Evolutionary conservation across 208 protist genomes (phyloP), one percentile per base, ranked within the genome.

Genomic region (Leishmania martiniquensis): DNA sequence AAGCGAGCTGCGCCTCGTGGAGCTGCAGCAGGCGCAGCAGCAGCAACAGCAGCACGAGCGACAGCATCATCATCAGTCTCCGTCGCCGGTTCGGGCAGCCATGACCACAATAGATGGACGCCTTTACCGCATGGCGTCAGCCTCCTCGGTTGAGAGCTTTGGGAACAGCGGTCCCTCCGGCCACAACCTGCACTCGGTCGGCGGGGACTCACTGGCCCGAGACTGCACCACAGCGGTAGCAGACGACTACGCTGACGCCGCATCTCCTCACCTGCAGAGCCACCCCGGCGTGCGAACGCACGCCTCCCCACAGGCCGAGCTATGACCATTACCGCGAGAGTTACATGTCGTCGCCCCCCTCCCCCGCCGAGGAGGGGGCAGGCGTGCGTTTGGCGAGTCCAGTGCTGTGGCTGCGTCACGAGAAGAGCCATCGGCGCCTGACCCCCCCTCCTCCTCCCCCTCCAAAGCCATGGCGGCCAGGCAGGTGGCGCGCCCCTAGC

Each of bases 51-150:
- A 66, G 51, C 55, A 65, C n/a, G 52, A 5, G 17, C 71, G 66
- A 13, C 71, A 62, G 10, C 71, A 75, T n/a, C 71, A 62, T 22
- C 55, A 63, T 25, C 45, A 37, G 52, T 51, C 52, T 42, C 44
- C 59, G 39, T 37, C 4, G 20, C 20, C 29, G 47, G 29, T 6
- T 15, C 69, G 62, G 32, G 25, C 54, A 32, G 20, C 52, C 42
- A 47, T 67, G 47, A 25, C 67, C 54, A 67, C 72, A 22, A 59
- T 76, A 7, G 72, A 76, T 29, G 72, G 72, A 3, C 44, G 22
- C 55, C 52, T 76, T 10, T 76, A 76, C 32, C 42, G 55, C 47
- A 52, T 76, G 37, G 42, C 52, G 39, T 42, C 72, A 0, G 25
- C 72, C 72, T 44, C 69, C 15, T 62, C 69, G 4, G 49, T 15